phyloP scores from a whole-genome alignment of 139 green algal genomes.

The Chlamydomonas sp. region DNA sequence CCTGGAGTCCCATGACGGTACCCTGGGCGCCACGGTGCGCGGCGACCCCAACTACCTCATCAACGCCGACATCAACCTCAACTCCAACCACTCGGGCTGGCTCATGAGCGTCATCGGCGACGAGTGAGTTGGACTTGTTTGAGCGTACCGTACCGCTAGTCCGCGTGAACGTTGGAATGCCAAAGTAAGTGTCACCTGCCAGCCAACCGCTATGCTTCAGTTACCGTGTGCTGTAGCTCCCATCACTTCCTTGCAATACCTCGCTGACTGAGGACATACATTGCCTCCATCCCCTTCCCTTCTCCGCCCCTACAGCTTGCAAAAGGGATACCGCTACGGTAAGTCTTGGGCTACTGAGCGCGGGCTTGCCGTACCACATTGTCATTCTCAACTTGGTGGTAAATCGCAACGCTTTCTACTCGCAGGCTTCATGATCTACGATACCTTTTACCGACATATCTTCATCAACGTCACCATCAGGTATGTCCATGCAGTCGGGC shows the following conservation, averaged over 20 bases:
- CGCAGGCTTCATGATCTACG: neutral
- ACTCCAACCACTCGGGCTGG: neutral
- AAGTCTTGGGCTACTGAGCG: too few species aligned
- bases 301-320: neutral
- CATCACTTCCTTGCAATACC: neutral
- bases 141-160: too few species aligned
- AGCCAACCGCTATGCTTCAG: too few species aligned
- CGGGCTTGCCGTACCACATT: too few species aligned
- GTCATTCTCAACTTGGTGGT: too few species aligned
- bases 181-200: too few species aligned
- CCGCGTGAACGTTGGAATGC: too few species aligned
- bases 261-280: neutral
- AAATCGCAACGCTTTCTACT: too few species aligned
- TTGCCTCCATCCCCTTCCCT: neutral
- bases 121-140: neutral
- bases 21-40: neutral
- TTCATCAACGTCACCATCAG: neutral
- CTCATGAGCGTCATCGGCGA: neutral
- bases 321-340: neutral
- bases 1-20: neutral
- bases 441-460: neutral
- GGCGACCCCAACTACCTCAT: neutral
- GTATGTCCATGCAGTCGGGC: neutral
- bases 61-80: neutral
- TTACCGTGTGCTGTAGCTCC: neutral